Base-by-base conservation (phyloP, 2,329 filamentous ascomycete genomes). In the Colletotrichum simmondsii region DNA sequence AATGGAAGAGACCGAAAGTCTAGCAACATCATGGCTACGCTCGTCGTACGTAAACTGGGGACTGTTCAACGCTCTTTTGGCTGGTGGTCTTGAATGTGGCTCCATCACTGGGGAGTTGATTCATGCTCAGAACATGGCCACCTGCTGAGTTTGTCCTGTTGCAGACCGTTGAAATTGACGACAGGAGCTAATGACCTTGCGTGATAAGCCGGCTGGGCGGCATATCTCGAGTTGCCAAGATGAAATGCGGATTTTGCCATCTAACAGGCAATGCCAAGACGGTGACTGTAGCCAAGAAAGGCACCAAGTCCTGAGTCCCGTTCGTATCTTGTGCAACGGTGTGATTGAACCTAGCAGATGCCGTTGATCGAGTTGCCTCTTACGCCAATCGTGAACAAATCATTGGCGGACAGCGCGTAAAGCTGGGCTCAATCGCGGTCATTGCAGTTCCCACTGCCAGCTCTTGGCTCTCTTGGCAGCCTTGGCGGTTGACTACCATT, bases 161-260 rank as follows among this genome's bases (percentile, higher is more conserved):
- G 54, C 46, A 52, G n/a, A n/a, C 24, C 32, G n/a, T 49, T 30
- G 30, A 19, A 42, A 49, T 69, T 56, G 66, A 72, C 56, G 70
- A 70, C 66, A 70, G 26, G 32, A 35, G 54, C 32, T 6, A 54
- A 65, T 26, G 49, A n/a, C 30, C 57, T 65, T 52, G 53, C 60
- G 60, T 61, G 70, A 65, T 61, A 57, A 70, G 70, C 14, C 59
- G 66, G 46, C n/a, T 61, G 60, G 49, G 16, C 60, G 60, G 49
- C 66, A 65, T 35, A 46, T 60, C 11, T 54, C 5, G 12, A 56
- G 46, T 24, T 52, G 70, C 70, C 70, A 72, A 72, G 70, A 70
- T 22, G 60, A 64, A 70, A 22, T 19, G 35, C 70, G 70, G 70
- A 65, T 72, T 72, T 72, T 60, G 54, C 52, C 26, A 72, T 69